Evolutionary conservation across 805 yeast species (phyloP).

Genomic region (Ogataea haglerorum): DNA sequence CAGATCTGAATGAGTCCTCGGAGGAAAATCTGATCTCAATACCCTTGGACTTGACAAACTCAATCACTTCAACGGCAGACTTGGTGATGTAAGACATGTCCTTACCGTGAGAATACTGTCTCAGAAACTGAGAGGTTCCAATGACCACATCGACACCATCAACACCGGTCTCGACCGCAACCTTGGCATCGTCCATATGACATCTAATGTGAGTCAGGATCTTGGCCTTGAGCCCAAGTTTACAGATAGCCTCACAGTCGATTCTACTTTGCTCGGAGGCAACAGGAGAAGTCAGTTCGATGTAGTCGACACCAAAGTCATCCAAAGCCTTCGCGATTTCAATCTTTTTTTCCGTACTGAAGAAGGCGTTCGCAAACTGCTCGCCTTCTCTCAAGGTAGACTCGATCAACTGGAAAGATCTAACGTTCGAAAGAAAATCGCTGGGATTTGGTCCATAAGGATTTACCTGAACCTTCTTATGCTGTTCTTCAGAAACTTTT

Average conservation of each 20-base stretch:
- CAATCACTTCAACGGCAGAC: slow-evolving; percentile 55
- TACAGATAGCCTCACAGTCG: slow-evolving; percentile 59
- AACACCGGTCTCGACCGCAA: slow-evolving; percentile 60
- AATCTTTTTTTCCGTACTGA: slow-evolving; percentile 52
- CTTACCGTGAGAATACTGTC: slow-evolving; percentile 58
- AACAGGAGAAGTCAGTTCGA: slow-evolving; percentile 57
- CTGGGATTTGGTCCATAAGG: slow-evolving; percentile 61
- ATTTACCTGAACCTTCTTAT: slow-evolving; percentile 36
- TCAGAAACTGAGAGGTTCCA: slow-evolving; percentile 55
- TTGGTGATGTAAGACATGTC: slow-evolving; percentile 59
- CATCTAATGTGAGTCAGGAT: slow-evolving; percentile 58
- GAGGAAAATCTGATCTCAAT: slow-evolving; percentile 56
- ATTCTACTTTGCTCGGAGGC: slow-evolving; percentile 55
- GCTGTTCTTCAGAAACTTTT: slow-evolving; percentile 45
- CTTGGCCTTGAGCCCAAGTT: slow-evolving; percentile 51
- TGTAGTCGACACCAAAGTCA: slow-evolving; percentile 60
- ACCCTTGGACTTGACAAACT: slow-evolving; percentile 58
- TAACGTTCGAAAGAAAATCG: slow-evolving; percentile 53
- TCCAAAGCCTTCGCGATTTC: slow-evolving; percentile 59
- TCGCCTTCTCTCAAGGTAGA: slow-evolving; percentile 63
- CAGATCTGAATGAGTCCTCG: slow-evolving; percentile 60
- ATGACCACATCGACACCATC: slow-evolving; percentile 62
- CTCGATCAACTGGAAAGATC: slow-evolving; percentile 51
- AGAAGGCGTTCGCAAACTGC: slow-evolving; percentile 61
- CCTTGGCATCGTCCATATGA: slow-evolving; percentile 59